Conservation (phyloP, 2,329 filamentous ascomycete species). For the Ceratocystis colombiana region DNA sequence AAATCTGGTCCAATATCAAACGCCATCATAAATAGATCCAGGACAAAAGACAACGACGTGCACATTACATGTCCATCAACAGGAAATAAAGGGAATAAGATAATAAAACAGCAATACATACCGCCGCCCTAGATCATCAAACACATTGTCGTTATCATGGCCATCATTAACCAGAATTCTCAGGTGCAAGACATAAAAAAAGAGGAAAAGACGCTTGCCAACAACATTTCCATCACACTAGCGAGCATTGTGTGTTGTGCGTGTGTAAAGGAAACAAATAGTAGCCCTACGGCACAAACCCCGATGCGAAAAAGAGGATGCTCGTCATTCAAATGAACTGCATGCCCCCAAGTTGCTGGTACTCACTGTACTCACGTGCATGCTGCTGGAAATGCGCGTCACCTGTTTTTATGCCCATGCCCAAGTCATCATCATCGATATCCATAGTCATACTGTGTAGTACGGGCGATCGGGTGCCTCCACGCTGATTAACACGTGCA, state of each 20-base stretch:
- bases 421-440: slow-evolving; percentile 7
- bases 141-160: slow-evolving; percentile 13
- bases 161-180: background rate
- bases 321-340: slow-evolving; percentile 4
- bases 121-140: slow-evolving; percentile 5
- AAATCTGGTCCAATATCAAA: background rate
- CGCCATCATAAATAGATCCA: slow-evolving; percentile 10
- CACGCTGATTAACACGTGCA: slow-evolving; percentile 4
- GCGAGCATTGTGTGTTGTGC: background rate
- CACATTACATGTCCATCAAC: background rate
- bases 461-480: background rate
- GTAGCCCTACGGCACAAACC: too few species aligned
- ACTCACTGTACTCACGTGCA: background rate
- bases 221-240: background rate
- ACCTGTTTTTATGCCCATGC: background rate
- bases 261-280: too few species aligned
- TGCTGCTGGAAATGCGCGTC: background rate
- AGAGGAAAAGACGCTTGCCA: background rate
- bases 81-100: background rate
- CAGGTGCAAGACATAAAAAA: background rate
- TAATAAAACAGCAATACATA: slow-evolving; percentile 10
- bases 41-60: background rate
- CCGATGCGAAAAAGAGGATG: too few species aligned
- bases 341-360: slow-evolving; percentile 6
- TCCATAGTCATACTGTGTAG: slow-evolving; percentile 20